Percentiles rank a stretch among this genome's conserved stretches.
phyloP scores from a whole-genome alignment of 2,329 filamentous ascomycete genomes.

The Alternaria consortialis region DNA sequence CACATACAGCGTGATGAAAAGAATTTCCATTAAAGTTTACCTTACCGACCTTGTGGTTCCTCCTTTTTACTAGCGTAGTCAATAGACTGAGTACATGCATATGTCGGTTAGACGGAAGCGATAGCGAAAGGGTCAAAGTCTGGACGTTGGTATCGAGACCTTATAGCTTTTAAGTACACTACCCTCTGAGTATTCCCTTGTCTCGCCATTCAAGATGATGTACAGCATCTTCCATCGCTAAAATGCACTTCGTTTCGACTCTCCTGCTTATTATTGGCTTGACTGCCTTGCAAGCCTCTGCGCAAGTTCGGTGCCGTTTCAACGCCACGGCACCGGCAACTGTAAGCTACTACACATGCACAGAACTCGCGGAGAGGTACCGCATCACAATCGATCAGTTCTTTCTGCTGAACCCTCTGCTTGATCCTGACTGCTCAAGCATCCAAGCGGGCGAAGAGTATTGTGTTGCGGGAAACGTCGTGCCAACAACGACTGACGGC shows the following conservation, averaged over 20 bases:
- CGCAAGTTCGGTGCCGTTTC: neutral
- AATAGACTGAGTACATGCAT: neutral
- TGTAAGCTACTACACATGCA: conserved; percentile 14
- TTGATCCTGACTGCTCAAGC: conserved; percentile 13
- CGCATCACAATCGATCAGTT: conserved; percentile 10
- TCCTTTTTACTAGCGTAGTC: neutral
- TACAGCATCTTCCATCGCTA: too few relatives aligned
- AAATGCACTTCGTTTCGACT: too few relatives aligned
- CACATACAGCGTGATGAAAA: too few relatives aligned
- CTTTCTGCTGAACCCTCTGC: conserved; percentile 12
- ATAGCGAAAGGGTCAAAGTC: neutral
- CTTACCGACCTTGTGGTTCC: too few relatives aligned
- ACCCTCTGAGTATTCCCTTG: too few relatives aligned
- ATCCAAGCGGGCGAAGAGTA: conserved; percentile 6
- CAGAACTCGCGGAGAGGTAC: conserved; percentile 7
- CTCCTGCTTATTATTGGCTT: neutral
- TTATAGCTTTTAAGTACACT: too few relatives aligned
- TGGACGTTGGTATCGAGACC: neutral
- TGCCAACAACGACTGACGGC: too few relatives aligned
- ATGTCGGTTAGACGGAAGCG: neutral
- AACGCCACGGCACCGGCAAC: neutral
- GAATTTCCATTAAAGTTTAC: too few relatives aligned
- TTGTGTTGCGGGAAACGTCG: too few relatives aligned
- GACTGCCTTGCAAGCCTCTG: too few relatives aligned
- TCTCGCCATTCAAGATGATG: too few relatives aligned